Percentiles rank a stretch among this genome's conserved stretches.
Evolutionary conservation across 2,329 filamentous ascomycete genomes (phyloP).

Genomic region (Monosporascus sp.): DNA sequence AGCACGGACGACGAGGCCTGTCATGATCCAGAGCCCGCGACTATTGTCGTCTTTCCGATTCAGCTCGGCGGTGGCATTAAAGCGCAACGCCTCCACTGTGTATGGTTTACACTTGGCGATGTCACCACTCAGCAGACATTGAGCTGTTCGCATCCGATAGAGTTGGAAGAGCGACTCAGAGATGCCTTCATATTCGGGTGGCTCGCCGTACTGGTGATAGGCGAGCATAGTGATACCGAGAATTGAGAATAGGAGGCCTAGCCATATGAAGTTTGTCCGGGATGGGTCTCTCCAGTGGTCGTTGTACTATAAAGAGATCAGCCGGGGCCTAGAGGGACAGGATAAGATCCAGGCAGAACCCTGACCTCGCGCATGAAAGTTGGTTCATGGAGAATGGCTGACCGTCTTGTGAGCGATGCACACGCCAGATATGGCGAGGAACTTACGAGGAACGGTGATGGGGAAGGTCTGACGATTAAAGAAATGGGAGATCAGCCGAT

Average conservation of each 20-base stretch:
- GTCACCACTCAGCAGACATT: constrained; percentile 46
- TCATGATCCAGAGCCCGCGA: constrained; percentile 44
- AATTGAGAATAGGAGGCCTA: constrained; percentile 48
- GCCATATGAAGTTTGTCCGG: constrained; percentile 44
- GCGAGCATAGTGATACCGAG: constrained; percentile 49
- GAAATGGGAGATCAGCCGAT: constrained; percentile 18
- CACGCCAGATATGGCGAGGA: constrained; percentile 11
- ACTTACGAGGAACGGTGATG: constrained; percentile 20
- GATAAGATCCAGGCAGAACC: too few relatives aligned
- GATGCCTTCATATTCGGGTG: constrained; percentile 43
- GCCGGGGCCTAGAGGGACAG: too few relatives aligned
- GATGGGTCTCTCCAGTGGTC: constrained; percentile 42
- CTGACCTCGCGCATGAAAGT: constrained; percentile 40
- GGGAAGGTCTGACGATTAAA: constrained; percentile 22
- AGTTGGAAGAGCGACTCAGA: constrained; percentile 42
- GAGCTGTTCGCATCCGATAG: constrained; percentile 45
- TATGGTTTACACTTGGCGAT: constrained; percentile 45
- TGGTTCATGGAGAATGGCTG: constrained; percentile 36
- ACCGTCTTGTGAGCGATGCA: constrained; percentile 3
- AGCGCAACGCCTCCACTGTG: constrained; percentile 47
- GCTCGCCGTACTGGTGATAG: constrained; percentile 46
- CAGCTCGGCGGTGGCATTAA: constrained; percentile 49
- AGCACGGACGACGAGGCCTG: constrained; percentile 43
- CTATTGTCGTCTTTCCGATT: constrained; percentile 46
- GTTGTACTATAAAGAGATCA: constrained; percentile 34